A percentile compares a stretch with the other conserved stretches of the same genome.
phyloP scores from a whole-genome alignment of 768 basidiomycete genomes.

The Macrolepiota fuliginosa region DNA sequence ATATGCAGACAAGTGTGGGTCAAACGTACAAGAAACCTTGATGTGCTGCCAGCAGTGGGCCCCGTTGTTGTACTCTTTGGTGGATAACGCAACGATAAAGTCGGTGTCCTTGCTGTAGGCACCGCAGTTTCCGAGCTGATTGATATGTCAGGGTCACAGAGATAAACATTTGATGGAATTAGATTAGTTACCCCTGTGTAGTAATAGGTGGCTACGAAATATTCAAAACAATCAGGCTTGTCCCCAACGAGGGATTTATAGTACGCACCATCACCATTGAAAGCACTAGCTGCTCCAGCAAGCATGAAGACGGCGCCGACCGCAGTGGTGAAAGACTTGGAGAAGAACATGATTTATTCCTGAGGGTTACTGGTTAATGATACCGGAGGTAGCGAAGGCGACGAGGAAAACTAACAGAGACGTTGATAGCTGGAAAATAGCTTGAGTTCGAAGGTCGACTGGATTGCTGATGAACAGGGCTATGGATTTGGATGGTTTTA shows the following conservation, averaged over 20 bases:
- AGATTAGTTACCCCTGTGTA: constrained; percentile 19
- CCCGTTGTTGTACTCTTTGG: constrained; percentile 17
- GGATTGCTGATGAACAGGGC: background rate
- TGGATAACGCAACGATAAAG: constrained; percentile 24
- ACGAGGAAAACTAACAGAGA: background rate
- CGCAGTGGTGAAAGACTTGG: background rate
- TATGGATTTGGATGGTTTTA: background rate
- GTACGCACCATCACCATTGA: constrained; percentile 19
- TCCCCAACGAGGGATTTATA: background rate
- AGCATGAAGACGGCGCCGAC: background rate
- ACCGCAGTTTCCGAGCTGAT: constrained; percentile 25
- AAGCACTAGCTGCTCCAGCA: constrained; percentile 9
- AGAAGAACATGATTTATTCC: constrained; percentile 4
- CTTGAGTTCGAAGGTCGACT: background rate
- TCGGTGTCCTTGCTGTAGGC: constrained; percentile 18
- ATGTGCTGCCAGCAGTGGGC: constrained; percentile 22
- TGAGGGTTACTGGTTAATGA: background rate
- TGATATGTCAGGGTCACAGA: background rate
- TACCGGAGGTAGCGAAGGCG: too few relatives aligned
- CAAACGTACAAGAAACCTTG: constrained; percentile 20
- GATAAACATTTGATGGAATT: background rate
- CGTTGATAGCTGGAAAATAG: background rate
- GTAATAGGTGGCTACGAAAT: constrained; percentile 21
- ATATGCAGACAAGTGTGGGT: too few relatives aligned
- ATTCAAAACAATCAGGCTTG: constrained; percentile 1